These are phyloP conservation scores for Forsythia viridissima DNA, from an alignment of 257 asterid genomes.

Conservation along the genomic window DNA sequence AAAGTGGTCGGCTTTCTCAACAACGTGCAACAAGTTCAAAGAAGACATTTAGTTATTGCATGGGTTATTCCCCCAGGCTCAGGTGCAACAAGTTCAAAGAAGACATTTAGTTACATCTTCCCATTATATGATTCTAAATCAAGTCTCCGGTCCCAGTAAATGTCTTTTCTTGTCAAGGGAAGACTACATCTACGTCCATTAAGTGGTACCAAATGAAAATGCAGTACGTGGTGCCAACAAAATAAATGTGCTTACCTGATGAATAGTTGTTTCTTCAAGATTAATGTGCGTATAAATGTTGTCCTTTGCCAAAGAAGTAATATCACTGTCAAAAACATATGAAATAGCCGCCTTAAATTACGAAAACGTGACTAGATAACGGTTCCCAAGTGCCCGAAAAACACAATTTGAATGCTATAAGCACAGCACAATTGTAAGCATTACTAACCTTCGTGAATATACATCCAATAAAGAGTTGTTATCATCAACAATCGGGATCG, in stretches of 20 bases:
- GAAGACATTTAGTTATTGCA: neutral
- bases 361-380: neutral
- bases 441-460: conserved; percentile 77
- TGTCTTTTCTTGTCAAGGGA: neutral
- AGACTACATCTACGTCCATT: neutral
- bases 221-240: neutral
- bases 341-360: neutral
- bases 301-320: conserved; percentile 92
- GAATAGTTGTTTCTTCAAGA: conserved; percentile 83
- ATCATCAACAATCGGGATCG: conserved; percentile 91
- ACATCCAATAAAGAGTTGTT: conserved; percentile 84
- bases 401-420: conserved; percentile 3
- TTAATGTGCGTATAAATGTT: conserved; percentile 69
- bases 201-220: neutral
- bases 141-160: neutral
- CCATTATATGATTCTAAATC: neutral
- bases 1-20: neutral
- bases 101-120: neutral
- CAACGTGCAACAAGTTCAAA: neutral
- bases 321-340: conserved; percentile 62
- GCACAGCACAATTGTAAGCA: neutral
- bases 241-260: conserved; percentile 51
- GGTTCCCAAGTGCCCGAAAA: neutral
- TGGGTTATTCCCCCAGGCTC: neutral
- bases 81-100: neutral